Base-by-base conservation (phyloP, 805 yeast genomes). In the Saturnispora hagleri region DNA sequence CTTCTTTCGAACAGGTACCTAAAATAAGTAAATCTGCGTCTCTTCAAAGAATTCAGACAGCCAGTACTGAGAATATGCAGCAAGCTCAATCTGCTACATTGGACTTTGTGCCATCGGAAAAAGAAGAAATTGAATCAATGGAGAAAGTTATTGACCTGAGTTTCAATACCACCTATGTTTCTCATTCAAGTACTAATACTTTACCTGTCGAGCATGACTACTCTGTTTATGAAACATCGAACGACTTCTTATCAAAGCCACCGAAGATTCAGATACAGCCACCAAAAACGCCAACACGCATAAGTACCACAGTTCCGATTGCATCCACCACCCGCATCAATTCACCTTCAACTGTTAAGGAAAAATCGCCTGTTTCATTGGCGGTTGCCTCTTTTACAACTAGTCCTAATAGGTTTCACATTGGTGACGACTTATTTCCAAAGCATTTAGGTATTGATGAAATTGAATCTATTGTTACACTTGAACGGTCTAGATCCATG, bases 401-500 rank as follows among this genome's bases (percentile, higher is more conserved):
- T 18, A 54, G 55, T 47, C 57, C 65, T 28, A 52, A 52, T 42
- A 64, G 52, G 27, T 51, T 67, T 9, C 73, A 71, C 53, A 64
- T 69, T 5, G 82, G 83, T 26, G 83, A 84, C 51, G 79, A 81
- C 0, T 64, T 86, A 26, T 86, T 86, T 63, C 95, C 95, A 0
- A 85, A 82, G 61, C 76, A 80, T 2, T 69, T 86, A 33, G 82
- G 75, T 52, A 72, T 77, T 0, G 79, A 76, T 49, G 95, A 86
- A 60, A 86, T 86, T 10, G 86, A 83, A 57, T 81, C 86, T 45
- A 86, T 86, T 52, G 83, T 84, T 2, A 76, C 84, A 7, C 62
- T 86, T 43, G 95, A 86, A 63, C 73, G 90, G 54, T 77, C 85
- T 7, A 62, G 80, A 47, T 76, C 82, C 5, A 70, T 77, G 70